Evolutionary conservation across 305 asterid genomes (phyloP).

Genomic region (Fraxinus xanthoxyloides): DNA sequence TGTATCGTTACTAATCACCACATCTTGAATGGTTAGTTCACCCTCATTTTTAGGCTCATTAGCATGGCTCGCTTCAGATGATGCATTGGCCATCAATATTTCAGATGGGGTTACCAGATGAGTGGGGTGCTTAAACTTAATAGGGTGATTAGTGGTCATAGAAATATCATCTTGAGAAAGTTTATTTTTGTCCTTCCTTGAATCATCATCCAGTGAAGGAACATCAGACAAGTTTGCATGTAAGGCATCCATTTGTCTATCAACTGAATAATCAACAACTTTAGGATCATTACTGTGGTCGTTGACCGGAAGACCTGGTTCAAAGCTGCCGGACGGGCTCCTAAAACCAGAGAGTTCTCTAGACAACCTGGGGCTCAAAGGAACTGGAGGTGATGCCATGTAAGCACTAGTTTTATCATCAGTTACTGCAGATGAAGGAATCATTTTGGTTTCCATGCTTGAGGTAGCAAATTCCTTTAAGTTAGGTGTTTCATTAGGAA

Average conservation of each 20-base stretch:
- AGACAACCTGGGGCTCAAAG: slow-evolving; percentile 70
- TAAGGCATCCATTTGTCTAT: slow-evolving; percentile 50
- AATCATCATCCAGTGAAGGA: slow-evolving; percentile 54
- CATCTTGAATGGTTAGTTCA: slow-evolving; percentile 62
- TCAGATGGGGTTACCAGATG: slow-evolving; percentile 92
- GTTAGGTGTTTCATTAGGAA: not conserved
- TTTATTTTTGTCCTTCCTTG: slow-evolving; percentile 48
- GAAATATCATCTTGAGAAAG: slow-evolving; percentile 56
- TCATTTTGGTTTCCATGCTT: not conserved
- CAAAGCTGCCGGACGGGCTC: slow-evolving; percentile 60
- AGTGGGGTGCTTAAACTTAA: slow-evolving; percentile 86
- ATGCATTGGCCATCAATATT: slow-evolving; percentile 70
- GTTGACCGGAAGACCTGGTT: slow-evolving; percentile 38
- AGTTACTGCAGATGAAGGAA: not conserved
- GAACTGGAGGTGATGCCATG: not conserved
- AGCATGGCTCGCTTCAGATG: slow-evolving; percentile 57
- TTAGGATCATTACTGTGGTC: slow-evolving; percentile 51
- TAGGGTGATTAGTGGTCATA: slow-evolving; percentile 41
- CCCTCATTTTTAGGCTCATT: slow-evolving; percentile 54
- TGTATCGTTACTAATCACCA: slow-evolving; percentile 41
- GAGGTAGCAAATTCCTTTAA: not conserved
- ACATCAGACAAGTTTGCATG: slow-evolving; percentile 56
- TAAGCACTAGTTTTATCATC: not conserved
- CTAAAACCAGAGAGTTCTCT: slow-evolving; percentile 62
- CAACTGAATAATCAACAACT: slow-evolving; percentile 62